A percentile compares a stretch with the other conserved stretches of the same genome.
Conservation (phyloP, 2,329 filamentous ascomycete genomes). For the Aspergillus vadensis region DNA sequence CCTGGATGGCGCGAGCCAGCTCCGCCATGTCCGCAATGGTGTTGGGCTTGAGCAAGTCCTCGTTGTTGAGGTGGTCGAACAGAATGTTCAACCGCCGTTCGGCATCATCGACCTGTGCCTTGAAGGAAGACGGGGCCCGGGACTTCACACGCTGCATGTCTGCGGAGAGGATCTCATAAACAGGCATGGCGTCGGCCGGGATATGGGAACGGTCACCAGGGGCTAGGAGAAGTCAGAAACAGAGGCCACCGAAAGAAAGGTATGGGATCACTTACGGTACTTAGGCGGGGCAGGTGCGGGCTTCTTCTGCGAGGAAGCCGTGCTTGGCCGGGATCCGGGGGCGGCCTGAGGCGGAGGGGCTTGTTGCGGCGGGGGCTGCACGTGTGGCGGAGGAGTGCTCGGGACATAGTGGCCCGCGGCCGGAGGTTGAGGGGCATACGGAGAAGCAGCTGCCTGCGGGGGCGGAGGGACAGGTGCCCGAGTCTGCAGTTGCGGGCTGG, state of each 20-base stretch:
- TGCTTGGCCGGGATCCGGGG: constrained; percentile 46
- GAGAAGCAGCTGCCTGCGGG: constrained; percentile 44
- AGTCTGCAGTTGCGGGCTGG: constrained; percentile 48
- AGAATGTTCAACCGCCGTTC: constrained; percentile 89
- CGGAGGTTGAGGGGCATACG: constrained; percentile 61
- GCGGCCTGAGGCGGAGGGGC: constrained; percentile 43
- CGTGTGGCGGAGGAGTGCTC: constrained; percentile 50
- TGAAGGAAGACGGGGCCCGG: constrained; percentile 83
- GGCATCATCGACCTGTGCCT: constrained; percentile 86
- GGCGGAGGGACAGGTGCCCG: constrained; percentile 55
- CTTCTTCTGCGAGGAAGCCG: constrained; percentile 53
- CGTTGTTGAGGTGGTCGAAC: constrained; percentile 98
- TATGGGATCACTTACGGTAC: constrained; percentile 60
- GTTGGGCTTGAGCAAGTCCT: constrained; percentile 79
- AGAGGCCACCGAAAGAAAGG: neutral
- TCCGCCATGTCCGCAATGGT: constrained; percentile 56
- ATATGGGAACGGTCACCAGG: constrained; percentile 90
- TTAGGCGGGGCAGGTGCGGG: constrained; percentile 58
- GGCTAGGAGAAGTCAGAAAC: constrained; percentile 36
- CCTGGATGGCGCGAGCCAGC: constrained; percentile 64
- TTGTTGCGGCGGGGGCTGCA: constrained; percentile 31
- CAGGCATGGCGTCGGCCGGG: constrained; percentile 69
- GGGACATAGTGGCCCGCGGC: constrained; percentile 48
- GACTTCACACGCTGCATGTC: constrained; percentile 89
- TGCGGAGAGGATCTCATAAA: constrained; percentile 77